A percentile compares a stretch with the other conserved stretches of the same genome.
phyloP scores from a whole-genome alignment of 768 basidiomycete genomes.

The Termitomyces sp. region DNA sequence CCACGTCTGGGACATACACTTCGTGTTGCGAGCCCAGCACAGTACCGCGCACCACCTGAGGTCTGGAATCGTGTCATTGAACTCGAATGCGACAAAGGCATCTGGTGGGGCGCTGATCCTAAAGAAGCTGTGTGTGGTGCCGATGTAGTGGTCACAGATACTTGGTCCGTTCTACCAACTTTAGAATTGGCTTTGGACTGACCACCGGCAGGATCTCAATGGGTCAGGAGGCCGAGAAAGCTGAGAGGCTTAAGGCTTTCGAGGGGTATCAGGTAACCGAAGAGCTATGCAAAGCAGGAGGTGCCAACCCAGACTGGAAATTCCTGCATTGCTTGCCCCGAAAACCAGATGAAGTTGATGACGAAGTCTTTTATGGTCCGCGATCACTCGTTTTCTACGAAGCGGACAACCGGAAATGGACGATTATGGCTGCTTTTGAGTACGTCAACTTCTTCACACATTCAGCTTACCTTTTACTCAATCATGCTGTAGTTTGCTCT shows the following conservation, averaged over 20 bases:
- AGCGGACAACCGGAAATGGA: constrained; percentile 97
- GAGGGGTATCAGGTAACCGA: constrained; percentile 94
- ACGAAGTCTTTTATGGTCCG: constrained; percentile 93
- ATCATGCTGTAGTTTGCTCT: not conserved
- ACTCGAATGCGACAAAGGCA: constrained; percentile 65
- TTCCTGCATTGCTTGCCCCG: constrained; percentile 96
- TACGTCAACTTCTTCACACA: constrained; percentile 30
- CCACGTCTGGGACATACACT: constrained; percentile 87
- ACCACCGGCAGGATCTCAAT: constrained; percentile 79
- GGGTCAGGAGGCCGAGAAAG: constrained; percentile 97
- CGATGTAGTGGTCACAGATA: constrained; percentile 96
- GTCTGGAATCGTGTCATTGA: constrained; percentile 83
- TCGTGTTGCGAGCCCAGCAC: constrained; percentile 75
- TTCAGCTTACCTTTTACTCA: not conserved
- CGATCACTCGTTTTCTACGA: constrained; percentile 91
- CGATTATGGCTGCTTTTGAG: constrained; percentile 91
- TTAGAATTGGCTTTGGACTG: not conserved
- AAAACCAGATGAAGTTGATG: constrained; percentile 91
- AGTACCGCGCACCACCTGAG: constrained; percentile 62
- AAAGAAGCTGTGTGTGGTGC: constrained; percentile 84
- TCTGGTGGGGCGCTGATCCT: constrained; percentile 75
- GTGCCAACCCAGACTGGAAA: constrained; percentile 84
- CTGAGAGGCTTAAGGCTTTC: constrained; percentile 80
- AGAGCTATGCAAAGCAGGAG: constrained; percentile 71
- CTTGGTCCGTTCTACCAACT: constrained; percentile 58